Evolutionary conservation across 2,329 filamentous ascomycete genomes (phyloP), one percentile per base, ranked within the genome.

Genomic region (Neonectria punicea): DNA sequence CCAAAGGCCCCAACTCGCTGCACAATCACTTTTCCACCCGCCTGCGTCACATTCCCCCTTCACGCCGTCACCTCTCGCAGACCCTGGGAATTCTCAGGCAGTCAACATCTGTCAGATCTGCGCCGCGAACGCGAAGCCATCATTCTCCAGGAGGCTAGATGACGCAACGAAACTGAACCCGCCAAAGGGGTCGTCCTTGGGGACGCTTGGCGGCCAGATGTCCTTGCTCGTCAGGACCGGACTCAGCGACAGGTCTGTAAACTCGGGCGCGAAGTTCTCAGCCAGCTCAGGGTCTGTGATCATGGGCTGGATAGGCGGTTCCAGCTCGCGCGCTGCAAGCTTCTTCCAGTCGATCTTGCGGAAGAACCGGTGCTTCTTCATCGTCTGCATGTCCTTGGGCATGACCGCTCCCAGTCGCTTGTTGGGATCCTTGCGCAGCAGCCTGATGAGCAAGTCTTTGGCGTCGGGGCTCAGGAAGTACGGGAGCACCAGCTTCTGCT

Each of bases 301-400:
- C 74, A 98, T 86, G 16, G 96, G 96, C 76, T 92, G 89, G 73
- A 99, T 98, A 0, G 96, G 96, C 1, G 96, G 92, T 72, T 93
- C 91, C 51, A 97, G 72, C 79, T 98, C 93, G 39, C 95, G 88
- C 30, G 88, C 89, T 67, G 92, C 93, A 14, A 99, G 87, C 73
- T 90, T 91, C 80, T 90, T 91, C 96, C 96, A 99, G 81, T 99
- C 91, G 75, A 99, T 97, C 83, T 93, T 96, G 76, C 93, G 90
- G 87, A 99, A 99, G 85, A 99, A 99, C 10, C 96, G 89, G 77
- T 99, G 96, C 68, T 90, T 90, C 85, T 97, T 97, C 81, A 99
- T 92, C 0, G 86, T 90, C 59, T 88, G 85, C 54, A 99, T 83
- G 71, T 99, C 96, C 80, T 94, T 95, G 47, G 92, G 91, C 90